phyloP scores from a whole-genome alignment of 108 stramenopile genomes.

The Nitzschia sp. region DNA sequence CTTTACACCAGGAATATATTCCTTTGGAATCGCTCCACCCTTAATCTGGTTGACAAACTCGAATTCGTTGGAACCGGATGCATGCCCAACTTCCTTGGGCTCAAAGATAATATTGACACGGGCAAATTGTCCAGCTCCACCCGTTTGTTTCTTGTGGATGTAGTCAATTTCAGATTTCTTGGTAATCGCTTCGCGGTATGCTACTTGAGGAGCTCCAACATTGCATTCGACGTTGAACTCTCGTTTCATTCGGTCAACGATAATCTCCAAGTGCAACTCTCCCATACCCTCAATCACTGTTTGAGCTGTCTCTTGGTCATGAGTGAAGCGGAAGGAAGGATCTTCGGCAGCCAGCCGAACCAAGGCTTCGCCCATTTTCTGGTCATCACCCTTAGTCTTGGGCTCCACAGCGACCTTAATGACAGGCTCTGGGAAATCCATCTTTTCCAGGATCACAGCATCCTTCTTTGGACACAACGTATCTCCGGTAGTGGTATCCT shows the following conservation, averaged over 20 bases:
- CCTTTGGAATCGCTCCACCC: slow-evolving; percentile 96
- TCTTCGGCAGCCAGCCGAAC: slow-evolving; percentile 95
- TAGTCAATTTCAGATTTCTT: slow-evolving; percentile 90
- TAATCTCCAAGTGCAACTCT: slow-evolving; percentile 99
- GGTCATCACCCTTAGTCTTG: slow-evolving; percentile 90
- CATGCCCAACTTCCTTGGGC: slow-evolving; percentile 86
- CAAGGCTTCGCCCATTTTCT: slow-evolving; percentile 95
- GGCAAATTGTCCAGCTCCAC: slow-evolving; percentile 97
- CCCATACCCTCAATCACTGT: slow-evolving; percentile 99
- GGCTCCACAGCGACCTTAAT: slow-evolving; percentile 98
- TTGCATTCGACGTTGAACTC: slow-evolving; percentile 96
- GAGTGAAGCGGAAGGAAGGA: slow-evolving; percentile 93
- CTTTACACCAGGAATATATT: slow-evolving; percentile 97
- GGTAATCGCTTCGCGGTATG: slow-evolving; percentile 98
- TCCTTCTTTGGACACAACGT: slow-evolving; percentile 86
- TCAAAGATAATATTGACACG: slow-evolving; percentile 93
- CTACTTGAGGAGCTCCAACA: slow-evolving; percentile 90
- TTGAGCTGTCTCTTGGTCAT: slow-evolving; percentile 97
- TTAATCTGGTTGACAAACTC: slow-evolving; percentile 95
- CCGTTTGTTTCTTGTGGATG: slow-evolving; percentile 99
- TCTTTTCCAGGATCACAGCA: slow-evolving; percentile 90
- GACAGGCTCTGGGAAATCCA: slow-evolving; percentile 99
- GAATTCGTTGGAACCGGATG: slow-evolving; percentile 89
- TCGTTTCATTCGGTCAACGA: slow-evolving; percentile 98
- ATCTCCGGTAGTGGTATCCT: slow-evolving; percentile 97